Base-by-base conservation (phyloP, 176 grass and related monocot species). In the Bromus sterilis region DNA sequence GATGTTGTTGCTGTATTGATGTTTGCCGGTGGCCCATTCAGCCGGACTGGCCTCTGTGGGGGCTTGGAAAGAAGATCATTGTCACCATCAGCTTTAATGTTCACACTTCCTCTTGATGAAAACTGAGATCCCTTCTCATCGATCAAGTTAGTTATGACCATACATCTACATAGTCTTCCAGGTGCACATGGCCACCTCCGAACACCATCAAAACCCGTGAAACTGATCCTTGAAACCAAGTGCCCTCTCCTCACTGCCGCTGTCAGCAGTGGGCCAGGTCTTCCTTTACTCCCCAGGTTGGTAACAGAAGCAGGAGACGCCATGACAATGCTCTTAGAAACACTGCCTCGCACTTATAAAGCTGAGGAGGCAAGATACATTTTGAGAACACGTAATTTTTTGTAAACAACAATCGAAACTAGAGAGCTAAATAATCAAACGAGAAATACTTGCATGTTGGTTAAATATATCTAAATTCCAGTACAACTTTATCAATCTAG, bases 231-330 rank as follows among this genome's bases (percentile, higher is more conserved):
- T 39, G 95, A 88, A 73, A 88, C 64, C 25, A 97, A 65, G 49
- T 82, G 87, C 12, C 83, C 64, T 56, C 90, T 87, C 60, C 80
- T 73, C 23, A 86, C 78, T n/a, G 61, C 43, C 14, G 79, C 77
- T 6, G 66, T 72, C 1, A 53, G 73, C 18, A 78, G 75, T 7
- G 81, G 69, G 46, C 81, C 87, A 26, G 86, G 74, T 79, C 90
- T 98, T 73, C 86, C 86, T 6, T 76, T 85, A 49, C 84, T 95
- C 81, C 95, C 95, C 65, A 98, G 83, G 65, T 76, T 76, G 53
- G 91, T 81, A 36, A 97, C 75, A 26, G 94, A 97, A 86, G 94
- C 87, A 62, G 82, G 94, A 89, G 89, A 97, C 71, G 87, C 85
- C 91, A 94, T 97, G 83, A 80, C 78, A n/a, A 44, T 60, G 61